These are phyloP conservation scores for Colletotrichum camelliae DNA, from an alignment of 2,329 filamentous ascomycete species.

Conservation along the genomic window DNA sequence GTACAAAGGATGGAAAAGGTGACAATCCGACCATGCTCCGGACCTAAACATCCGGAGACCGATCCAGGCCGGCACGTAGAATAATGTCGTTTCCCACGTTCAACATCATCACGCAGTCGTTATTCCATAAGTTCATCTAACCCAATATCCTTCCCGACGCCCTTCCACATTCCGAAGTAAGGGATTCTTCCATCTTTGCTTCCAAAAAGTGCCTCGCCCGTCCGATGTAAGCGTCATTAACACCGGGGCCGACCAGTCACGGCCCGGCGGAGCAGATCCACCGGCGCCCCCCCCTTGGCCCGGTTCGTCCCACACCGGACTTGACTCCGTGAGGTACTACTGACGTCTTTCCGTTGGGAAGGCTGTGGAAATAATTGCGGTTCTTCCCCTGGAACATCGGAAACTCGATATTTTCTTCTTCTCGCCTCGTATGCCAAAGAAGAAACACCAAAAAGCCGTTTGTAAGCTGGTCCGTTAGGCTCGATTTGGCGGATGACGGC, in stretches of 20 bases:
- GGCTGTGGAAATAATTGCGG: not conserved
- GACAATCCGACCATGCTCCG: not conserved
- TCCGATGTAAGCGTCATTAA: constrained; percentile 15
- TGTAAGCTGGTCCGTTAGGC: not conserved
- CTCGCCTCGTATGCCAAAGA: not conserved
- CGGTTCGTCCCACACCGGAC: not conserved
- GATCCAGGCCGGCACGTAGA: not conserved
- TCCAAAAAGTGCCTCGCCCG: not conserved
- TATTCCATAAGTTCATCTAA: not conserved
- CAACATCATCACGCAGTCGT: not conserved
- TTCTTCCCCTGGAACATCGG: not conserved
- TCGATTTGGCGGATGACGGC: constrained; percentile 1
- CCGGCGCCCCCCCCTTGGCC: not conserved
- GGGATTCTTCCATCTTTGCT: not conserved
- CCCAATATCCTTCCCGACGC: not conserved
- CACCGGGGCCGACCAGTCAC: not conserved
- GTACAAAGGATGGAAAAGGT: not conserved
- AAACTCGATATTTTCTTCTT: not conserved
- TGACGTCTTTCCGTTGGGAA: constrained; percentile 1
- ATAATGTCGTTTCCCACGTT: not conserved
- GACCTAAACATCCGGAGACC: constrained; percentile 4
- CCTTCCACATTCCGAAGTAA: not conserved
- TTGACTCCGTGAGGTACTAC: constrained; percentile 1
- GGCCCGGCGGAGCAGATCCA: not conserved
- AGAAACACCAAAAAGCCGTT: no score